Evolutionary conservation across 2,329 filamentous ascomycete genomes (phyloP).

Genomic region (Grosmannia penicillata): DNA sequence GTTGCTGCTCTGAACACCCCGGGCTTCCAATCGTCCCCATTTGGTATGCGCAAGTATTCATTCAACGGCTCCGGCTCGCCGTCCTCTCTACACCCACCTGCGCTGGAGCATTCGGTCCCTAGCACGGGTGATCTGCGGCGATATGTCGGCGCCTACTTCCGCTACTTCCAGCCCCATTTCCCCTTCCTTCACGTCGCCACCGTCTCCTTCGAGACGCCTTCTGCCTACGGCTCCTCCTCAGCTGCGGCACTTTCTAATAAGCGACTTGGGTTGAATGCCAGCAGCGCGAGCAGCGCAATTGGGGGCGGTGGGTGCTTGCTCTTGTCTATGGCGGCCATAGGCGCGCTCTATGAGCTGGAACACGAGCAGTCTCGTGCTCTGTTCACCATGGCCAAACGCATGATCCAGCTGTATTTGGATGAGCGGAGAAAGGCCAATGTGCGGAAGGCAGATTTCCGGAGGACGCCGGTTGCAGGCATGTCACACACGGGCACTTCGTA

Average conservation of each 20-base stretch:
- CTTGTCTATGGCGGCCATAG: slow-evolving; percentile 70
- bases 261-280: neutral
- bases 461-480: slow-evolving; percentile 21
- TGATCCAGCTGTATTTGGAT: slow-evolving; percentile 87
- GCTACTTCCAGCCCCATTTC: slow-evolving; percentile 84
- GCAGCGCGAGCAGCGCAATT: slow-evolving; percentile 15
- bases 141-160: slow-evolving; percentile 80
- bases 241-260: slow-evolving; percentile 28
- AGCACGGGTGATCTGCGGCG: slow-evolving; percentile 76
- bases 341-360: slow-evolving; percentile 69
- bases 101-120: slow-evolving; percentile 45
- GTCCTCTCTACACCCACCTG: slow-evolving; percentile 34
- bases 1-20: slow-evolving; percentile 36
- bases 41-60: slow-evolving; percentile 49
- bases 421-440: slow-evolving; percentile 79
- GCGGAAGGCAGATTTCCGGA: slow-evolving; percentile 43
- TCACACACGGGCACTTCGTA: slow-evolving; percentile 42
- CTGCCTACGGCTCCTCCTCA: neutral
- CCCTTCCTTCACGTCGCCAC: slow-evolving; percentile 92
- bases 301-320: slow-evolving; percentile 78
- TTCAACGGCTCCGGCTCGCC: slow-evolving; percentile 40
- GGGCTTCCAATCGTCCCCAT: slow-evolving; percentile 34
- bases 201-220: slow-evolving; percentile 65
- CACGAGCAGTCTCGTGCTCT: slow-evolving; percentile 65
- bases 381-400: slow-evolving; percentile 87